Evolutionary conservation across 805 yeast species (phyloP).

Genomic region (Lachancea sp.): DNA sequence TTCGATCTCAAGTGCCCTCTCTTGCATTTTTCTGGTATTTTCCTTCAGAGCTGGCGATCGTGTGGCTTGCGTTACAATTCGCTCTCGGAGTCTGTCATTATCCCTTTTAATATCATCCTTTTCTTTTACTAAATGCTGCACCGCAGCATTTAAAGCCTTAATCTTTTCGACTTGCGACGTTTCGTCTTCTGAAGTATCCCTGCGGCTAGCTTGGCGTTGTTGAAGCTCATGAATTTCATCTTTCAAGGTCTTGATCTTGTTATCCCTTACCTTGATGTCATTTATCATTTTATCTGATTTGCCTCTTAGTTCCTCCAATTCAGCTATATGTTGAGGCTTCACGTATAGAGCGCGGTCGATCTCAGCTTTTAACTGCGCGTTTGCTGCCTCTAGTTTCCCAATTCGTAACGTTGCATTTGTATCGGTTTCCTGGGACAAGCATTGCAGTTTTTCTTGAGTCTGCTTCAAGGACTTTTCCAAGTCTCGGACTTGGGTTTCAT

Average conservation of each 20-base stretch:
- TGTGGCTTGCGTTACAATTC: conserved; percentile 7
- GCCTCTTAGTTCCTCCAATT: conserved; percentile 12
- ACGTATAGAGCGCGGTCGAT: conserved; percentile 4
- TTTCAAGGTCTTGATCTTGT: neutral
- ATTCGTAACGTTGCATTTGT: neutral
- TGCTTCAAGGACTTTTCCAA: conserved; percentile 1
- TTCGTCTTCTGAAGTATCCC: neutral
- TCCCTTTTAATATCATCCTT: conserved; percentile 9
- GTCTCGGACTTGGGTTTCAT: neutral
- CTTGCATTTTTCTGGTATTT: conserved; percentile 1
- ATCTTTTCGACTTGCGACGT: neutral
- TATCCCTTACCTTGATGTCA: conserved; percentile 1
- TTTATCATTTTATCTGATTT: conserved; percentile 2
- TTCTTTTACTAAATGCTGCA: conserved; percentile 6
- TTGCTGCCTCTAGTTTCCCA: conserved; percentile 5
- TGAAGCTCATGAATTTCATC: neutral
- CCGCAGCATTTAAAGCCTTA: neutral
- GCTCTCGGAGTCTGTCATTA: conserved; percentile 10
- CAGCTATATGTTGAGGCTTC: conserved; percentile 10
- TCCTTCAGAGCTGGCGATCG: conserved; percentile 7
- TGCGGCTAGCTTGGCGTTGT: neutral
- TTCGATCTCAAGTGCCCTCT: conserved; percentile 6
- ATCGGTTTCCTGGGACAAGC: neutral
- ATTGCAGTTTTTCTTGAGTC: neutral
- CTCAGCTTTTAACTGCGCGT: conserved; percentile 7